Evolutionary conservation across 192 early-diverging fungal genomes (phyloP).

Genomic region (Phycomyces nitens): DNA sequence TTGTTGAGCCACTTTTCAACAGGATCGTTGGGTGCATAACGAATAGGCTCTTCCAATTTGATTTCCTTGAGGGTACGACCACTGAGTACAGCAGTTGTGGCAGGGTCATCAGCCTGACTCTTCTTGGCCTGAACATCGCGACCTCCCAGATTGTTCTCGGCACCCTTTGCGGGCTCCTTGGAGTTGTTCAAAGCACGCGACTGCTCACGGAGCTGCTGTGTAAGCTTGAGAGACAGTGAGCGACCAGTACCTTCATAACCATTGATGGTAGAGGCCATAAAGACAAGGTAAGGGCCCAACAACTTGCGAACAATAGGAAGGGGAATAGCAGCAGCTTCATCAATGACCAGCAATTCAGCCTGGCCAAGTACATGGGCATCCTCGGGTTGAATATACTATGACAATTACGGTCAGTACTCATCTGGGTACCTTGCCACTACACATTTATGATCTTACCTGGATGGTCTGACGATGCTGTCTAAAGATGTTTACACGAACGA

Average conservation of each 20-base stretch:
- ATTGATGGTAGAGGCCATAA: slow-evolving; percentile 99
- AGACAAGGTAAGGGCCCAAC: slow-evolving; percentile 93
- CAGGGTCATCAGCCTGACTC: slow-evolving; percentile 23
- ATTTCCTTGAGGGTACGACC: slow-evolving; percentile 86
- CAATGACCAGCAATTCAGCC: slow-evolving; percentile 96
- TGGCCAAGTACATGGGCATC: slow-evolving; percentile 91
- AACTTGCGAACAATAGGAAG: slow-evolving; percentile 87
- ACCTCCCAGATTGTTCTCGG: slow-evolving; percentile 39
- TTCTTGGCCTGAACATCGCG: slow-evolving; percentile 56
- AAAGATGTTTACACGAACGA: slow-evolving; percentile 95
- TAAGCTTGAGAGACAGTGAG: slow-evolving; percentile 92
- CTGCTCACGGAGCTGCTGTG: slow-evolving; percentile 93
- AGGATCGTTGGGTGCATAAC: slow-evolving; percentile 82
- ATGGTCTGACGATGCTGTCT: slow-evolving; percentile 97
- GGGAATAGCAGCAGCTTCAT: slow-evolving; percentile 98
- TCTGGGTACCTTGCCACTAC: background rate
- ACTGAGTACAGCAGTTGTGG: slow-evolving; percentile 32
- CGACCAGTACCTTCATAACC: slow-evolving; percentile 99
- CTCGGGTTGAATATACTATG: slow-evolving; percentile 94
- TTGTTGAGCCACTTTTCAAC: slow-evolving; percentile 96
- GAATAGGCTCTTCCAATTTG: slow-evolving; percentile 90
- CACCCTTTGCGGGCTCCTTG: background rate
- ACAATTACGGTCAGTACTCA: background rate
- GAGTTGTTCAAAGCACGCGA: slow-evolving; percentile 64
- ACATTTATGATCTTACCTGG: slow-evolving; percentile 53